These are phyloP conservation scores for Agrocybe chaxingu DNA, from an alignment of 768 basidiomycete genomes.

Conservation along the genomic window DNA sequence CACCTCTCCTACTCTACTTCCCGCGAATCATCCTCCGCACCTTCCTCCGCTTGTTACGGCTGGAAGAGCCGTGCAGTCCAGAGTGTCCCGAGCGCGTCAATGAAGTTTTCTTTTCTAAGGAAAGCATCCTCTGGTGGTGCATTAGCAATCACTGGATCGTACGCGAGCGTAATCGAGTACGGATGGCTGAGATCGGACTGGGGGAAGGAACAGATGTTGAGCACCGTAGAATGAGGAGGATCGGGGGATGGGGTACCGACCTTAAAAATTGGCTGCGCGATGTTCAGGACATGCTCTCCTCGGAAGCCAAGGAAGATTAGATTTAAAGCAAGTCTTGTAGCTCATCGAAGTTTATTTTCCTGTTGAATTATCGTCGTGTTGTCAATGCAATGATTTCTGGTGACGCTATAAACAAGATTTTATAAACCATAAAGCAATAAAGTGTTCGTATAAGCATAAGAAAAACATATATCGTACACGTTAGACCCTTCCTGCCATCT, in stretches of 20 bases:
- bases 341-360: too few species aligned
- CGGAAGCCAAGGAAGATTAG: too few species aligned
- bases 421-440: too few species aligned
- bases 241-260: conserved; percentile 50
- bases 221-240: conserved; percentile 38
- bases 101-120: conserved; percentile 41
- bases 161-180: conserved; percentile 22
- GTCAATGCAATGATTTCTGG: too few species aligned
- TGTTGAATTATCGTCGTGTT: too few species aligned
- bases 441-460: too few species aligned
- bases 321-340: too few species aligned
- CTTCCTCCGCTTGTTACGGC: conserved; percentile 38
- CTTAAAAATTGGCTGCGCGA: conserved; percentile 36
- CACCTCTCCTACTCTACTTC: conserved; percentile 58
- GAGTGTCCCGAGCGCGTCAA: conserved; percentile 43
- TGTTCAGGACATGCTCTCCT: conserved; percentile 25
- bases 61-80: conserved; percentile 37
- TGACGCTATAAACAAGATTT: too few species aligned
- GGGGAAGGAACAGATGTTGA: conserved; percentile 24
- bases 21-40: conserved; percentile 57
- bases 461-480: too few species aligned
- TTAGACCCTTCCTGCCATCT: too few species aligned
- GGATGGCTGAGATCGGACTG: conserved; percentile 31
- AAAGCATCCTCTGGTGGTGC: conserved; percentile 54
- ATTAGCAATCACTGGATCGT: conserved; percentile 35